Evolutionary conservation across 176 grass and related monocot species (phyloP), one percentile per base, ranked within the genome.

Genomic region (Leersia perrieri): DNA sequence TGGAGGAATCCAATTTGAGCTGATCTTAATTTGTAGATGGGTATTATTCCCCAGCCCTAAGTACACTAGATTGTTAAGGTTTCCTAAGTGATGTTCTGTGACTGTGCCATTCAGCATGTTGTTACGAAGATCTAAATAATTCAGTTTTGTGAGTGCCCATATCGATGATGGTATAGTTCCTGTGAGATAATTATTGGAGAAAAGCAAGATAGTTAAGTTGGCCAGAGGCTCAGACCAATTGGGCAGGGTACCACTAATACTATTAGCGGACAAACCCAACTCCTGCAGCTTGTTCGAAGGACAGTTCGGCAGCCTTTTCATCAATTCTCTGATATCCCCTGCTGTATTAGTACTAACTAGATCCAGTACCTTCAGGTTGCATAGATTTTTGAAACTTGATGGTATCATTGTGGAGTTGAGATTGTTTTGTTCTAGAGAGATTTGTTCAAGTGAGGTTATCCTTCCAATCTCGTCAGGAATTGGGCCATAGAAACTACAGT

Each of bases 271-370:
- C 22, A 63, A 78, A 33, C 34, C 36, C 41, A 78, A 28, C 36
- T 0, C 3, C 28, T 70, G 73, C 64, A 77, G 55, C 28, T 77
- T 84, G 28, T 42, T 71, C 16, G 10, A 63, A 25, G 1, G 16
- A 51, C 74, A 85, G 31, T 78, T 78, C 49, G 83, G 83, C 36
- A 78, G 29, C 30, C 23, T 44, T 42, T 38, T 55, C 16, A 85
- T 85, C 60, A 78, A 60, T 22, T 78, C 23, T 11, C 10, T 36
- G 66, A 89, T 78, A 31, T 78, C 31, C 15, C 66, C 83, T 63
- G 7, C 0, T 13, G 7, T 78, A 2, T 78, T n/a, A n/a, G 3
- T 78, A 8, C 0, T 0, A 4, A 0, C 0, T 53, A 85, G 66
- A 78, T 39, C 10, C 1, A 78, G 66, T 25, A 72, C 4, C 57